Conservation (phyloP, 495 filamentous ascomycete species). For the Friedmanniomyces simplex region DNA sequence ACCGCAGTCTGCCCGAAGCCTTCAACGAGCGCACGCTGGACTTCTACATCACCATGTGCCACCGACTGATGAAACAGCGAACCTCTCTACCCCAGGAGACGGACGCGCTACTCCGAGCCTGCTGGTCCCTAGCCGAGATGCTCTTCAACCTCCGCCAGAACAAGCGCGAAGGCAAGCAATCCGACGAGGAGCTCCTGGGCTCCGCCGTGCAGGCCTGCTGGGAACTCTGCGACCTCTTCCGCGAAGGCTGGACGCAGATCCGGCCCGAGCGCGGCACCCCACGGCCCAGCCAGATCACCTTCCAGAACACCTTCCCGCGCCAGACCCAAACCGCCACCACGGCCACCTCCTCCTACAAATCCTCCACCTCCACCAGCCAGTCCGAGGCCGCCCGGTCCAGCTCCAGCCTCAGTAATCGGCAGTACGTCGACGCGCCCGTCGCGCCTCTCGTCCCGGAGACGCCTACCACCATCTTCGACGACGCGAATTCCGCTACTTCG, state of each 20-base stretch:
- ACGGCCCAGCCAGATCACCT: conserved; percentile 65
- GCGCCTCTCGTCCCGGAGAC: conserved; percentile 58
- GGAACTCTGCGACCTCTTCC: conserved; percentile 89
- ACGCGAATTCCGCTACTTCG: conserved; percentile 66
- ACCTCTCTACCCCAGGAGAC: conserved; percentile 66
- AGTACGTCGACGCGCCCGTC: conserved; percentile 17
- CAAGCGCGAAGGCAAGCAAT: conserved; percentile 56
- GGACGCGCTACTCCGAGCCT: conserved; percentile 71
- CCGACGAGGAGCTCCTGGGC: conserved; percentile 73
- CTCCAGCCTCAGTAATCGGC: conserved; percentile 13
- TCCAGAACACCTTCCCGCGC: conserved; percentile 31
- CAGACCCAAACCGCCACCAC: conserved; percentile 1
- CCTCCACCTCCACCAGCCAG: conserved; percentile 8
- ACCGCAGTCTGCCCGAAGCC: conserved; percentile 71
- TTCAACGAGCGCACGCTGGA: conserved; percentile 85
- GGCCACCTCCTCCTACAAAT: not conserved
- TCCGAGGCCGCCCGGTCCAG: conserved; percentile 18
- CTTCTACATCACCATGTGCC: conserved; percentile 87
- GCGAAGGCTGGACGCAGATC: conserved; percentile 85
- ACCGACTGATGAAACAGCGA: conserved; percentile 88
- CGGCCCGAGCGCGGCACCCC: conserved; percentile 82
- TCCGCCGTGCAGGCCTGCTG: conserved; percentile 88
- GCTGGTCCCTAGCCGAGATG: conserved; percentile 89
- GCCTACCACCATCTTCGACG: conserved; percentile 86
- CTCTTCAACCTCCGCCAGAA: conserved; percentile 84